Evolutionary conservation across 2,329 filamentous ascomycete genomes (phyloP).

Genomic region (Aurifilum marmelostoma): DNA sequence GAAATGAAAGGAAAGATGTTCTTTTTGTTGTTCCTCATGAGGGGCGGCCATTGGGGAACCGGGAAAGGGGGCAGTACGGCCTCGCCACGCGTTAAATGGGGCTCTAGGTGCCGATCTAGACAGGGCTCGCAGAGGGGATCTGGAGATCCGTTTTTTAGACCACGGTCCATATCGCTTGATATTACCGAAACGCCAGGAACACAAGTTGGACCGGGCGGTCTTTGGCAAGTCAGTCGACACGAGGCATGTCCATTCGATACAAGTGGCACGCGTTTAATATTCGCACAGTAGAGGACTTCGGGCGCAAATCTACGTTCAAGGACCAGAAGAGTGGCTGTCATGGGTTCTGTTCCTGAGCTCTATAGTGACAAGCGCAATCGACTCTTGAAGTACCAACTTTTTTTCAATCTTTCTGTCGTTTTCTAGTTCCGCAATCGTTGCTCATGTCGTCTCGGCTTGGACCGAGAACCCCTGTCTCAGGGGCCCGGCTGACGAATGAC

Average conservation of each 20-base stretch:
- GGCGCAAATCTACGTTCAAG: not conserved
- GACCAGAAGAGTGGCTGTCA: not conserved
- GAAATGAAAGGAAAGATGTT: not conserved
- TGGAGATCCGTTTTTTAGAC: slow-evolving; percentile 1
- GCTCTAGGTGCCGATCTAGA: not conserved
- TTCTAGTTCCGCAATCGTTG: not conserved
- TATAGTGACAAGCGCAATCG: not conserved
- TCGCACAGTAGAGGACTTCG: not conserved
- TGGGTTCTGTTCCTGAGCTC: not conserved
- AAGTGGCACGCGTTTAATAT: not conserved
- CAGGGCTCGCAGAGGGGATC: not conserved
- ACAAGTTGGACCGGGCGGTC: slow-evolving; percentile 1
- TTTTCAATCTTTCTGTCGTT: too few species aligned
- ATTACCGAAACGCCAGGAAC: not conserved
- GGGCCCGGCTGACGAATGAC: slow-evolving; percentile 1
- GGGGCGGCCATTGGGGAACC: not conserved
- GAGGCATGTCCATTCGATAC: not conserved
- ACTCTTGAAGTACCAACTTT: too few species aligned
- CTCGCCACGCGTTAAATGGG: slow-evolving; percentile 4
- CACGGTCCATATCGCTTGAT: not conserved
- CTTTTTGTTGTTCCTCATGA: not conserved
- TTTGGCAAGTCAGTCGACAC: not conserved
- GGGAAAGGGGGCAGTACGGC: not conserved
- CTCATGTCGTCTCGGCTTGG: slow-evolving; percentile 1
- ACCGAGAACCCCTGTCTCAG: slow-evolving; percentile 2